A percentile compares a stretch with the other conserved stretches of the same genome.
Conservation (phyloP, 129 eudicot species). For the Flaveria brownii region DNA sequence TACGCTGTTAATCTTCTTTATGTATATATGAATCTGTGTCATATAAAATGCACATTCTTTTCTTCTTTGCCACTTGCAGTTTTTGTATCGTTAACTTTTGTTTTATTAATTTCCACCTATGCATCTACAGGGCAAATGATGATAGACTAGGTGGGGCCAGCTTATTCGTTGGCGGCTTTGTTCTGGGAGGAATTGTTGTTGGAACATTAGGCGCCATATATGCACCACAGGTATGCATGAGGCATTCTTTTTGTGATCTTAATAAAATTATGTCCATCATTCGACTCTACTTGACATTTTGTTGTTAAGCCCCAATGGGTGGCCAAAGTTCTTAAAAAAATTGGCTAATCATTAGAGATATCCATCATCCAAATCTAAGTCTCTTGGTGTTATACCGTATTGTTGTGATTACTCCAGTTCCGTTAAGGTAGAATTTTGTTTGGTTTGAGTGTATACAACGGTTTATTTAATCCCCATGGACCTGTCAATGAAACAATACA, state of each 20-base stretch:
- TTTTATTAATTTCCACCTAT: slow-evolving; percentile 18
- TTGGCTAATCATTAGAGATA: too few species aligned
- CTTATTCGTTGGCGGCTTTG: slow-evolving; percentile 74
- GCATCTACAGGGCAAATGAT: slow-evolving; percentile 52
- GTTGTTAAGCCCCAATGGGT: neutral
- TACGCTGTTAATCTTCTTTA: slow-evolving; percentile 15
- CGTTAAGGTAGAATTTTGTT: neutral
- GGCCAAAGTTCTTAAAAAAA: neutral
- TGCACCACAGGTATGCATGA: slow-evolving; percentile 75
- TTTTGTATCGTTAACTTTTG: neutral
- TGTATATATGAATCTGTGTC: neutral
- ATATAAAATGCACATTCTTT: neutral
- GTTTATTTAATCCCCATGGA: neutral
- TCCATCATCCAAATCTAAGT: neutral
- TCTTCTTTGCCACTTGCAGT: slow-evolving; percentile 8
- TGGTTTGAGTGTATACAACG: neutral
- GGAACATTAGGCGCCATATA: slow-evolving; percentile 76
- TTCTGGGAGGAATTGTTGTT: slow-evolving; percentile 81
- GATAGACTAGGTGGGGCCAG: slow-evolving; percentile 60
- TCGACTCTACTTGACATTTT: neutral
- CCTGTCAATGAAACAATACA: neutral
- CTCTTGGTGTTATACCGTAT: neutral
- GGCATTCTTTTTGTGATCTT: neutral
- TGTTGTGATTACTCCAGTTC: neutral
- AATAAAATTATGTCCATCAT: neutral